A percentile compares a stretch with the other conserved stretches of the same genome.
phyloP scores from a whole-genome alignment of 352 stramenopile species.

The Pythium coloratum region DNA sequence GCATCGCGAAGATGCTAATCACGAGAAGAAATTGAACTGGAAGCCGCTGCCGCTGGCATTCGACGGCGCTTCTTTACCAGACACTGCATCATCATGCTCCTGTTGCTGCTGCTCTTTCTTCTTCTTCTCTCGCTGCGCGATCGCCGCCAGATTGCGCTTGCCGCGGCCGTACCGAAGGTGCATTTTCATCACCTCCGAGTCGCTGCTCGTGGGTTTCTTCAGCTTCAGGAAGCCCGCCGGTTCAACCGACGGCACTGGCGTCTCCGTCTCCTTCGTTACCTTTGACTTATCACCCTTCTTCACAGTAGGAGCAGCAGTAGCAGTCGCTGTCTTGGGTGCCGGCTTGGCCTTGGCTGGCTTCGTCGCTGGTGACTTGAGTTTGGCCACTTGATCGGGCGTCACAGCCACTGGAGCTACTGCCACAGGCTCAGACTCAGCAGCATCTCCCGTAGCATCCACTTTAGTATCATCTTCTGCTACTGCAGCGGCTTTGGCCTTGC shows the following conservation, averaged over 20 bases:
- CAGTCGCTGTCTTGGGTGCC: not conserved
- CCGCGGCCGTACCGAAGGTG: conserved; percentile 66
- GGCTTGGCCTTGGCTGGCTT: not conserved
- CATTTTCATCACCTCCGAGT: conserved; percentile 73
- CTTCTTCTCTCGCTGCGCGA: conserved; percentile 47
- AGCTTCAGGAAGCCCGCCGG: conserved; percentile 55
- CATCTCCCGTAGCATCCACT: not conserved
- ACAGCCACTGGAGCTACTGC: not conserved
- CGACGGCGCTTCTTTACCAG: not conserved
- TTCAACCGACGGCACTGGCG: not conserved
- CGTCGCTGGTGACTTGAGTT: not conserved
- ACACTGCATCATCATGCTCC: not conserved
- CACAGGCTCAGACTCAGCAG: not conserved
- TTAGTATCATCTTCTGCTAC: not conserved
- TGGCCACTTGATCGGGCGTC: not conserved
- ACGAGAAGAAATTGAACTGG: conserved; percentile 34
- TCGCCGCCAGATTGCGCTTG: conserved; percentile 52
- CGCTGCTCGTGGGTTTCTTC: conserved; percentile 57
- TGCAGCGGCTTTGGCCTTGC: not conserved
- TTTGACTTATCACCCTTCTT: conserved; percentile 4
- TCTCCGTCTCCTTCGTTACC: not conserved
- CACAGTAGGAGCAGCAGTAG: not conserved
- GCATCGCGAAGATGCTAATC: conserved; percentile 4
- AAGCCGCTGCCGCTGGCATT: conserved; percentile 7
- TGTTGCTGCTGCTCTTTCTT: conserved; percentile 26